These are phyloP conservation scores for Acacia pycnantha DNA, from an alignment of 331 rosid species.

Conservation along the genomic window DNA sequence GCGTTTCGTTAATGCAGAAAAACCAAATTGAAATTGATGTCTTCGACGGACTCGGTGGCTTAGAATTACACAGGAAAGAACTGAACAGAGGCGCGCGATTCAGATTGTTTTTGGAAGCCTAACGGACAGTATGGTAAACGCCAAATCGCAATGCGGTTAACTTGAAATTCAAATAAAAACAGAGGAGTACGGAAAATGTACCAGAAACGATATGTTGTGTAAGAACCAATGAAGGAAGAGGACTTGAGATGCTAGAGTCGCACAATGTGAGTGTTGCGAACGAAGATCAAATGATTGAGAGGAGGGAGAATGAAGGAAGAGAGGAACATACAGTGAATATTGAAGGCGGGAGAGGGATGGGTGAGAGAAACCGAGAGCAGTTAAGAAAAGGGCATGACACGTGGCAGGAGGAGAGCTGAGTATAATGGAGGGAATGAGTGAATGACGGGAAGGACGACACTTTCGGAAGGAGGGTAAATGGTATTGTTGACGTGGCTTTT, in stretches of 20 bases:
- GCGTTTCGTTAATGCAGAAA: not conserved
- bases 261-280: not conserved
- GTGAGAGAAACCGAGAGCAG: not conserved
- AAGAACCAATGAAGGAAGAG: not conserved
- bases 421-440: conserved; percentile 17
- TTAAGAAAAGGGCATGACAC: not conserved
- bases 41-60: not conserved
- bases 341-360: not conserved
- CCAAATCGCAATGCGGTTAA: not conserved
- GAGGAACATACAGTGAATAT: conserved; percentile 9
- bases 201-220: not conserved
- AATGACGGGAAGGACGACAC: conserved; percentile 32
- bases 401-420: not conserved
- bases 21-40: not conserved
- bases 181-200: not conserved
- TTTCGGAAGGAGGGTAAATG: conserved; percentile 24
- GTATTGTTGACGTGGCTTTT: not conserved
- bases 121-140: not conserved
- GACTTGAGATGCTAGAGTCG: not conserved
- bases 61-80: not conserved
- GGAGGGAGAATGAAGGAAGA: not conserved
- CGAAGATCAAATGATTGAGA: not conserved
- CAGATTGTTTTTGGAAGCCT: not conserved
- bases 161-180: not conserved
- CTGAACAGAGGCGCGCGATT: not conserved